Conservation (phyloP, 2,329 filamentous ascomycete species). For the Claviceps spartinae region DNA sequence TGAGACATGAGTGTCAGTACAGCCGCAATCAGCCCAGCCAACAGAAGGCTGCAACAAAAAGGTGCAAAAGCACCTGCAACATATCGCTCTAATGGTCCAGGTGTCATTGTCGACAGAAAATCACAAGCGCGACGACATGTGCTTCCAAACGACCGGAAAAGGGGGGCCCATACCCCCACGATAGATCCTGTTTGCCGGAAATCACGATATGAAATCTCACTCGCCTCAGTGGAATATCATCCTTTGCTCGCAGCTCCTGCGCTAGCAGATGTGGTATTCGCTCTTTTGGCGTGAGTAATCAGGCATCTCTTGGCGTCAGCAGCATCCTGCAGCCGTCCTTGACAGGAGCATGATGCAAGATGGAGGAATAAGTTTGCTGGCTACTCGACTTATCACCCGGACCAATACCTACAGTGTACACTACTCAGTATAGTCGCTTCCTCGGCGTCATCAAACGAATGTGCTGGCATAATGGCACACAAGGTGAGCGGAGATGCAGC, state of each 20-base stretch:
- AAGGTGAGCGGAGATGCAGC: background rate
- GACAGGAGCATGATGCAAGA: background rate
- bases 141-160: background rate
- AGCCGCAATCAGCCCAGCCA: conserved; percentile 1
- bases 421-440: background rate
- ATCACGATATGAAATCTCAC: background rate
- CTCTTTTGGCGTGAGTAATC: background rate
- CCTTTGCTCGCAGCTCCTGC: background rate
- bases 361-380: background rate
- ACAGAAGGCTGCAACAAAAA: background rate
- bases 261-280: background rate
- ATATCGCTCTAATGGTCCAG: background rate
- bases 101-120: background rate
- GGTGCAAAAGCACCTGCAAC: background rate
- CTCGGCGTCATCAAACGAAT: background rate
- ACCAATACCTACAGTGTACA: background rate
- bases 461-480: background rate
- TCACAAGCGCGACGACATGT: background rate
- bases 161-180: background rate
- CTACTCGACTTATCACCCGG: background rate
- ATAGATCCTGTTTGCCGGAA: background rate
- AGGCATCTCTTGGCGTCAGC: background rate
- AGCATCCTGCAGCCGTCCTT: background rate
- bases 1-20: background rate
- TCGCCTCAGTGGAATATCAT: too few relatives aligned